Conservation (phyloP, 108 stramenopile genomes). For the Cyclotella kingstonii region DNA sequence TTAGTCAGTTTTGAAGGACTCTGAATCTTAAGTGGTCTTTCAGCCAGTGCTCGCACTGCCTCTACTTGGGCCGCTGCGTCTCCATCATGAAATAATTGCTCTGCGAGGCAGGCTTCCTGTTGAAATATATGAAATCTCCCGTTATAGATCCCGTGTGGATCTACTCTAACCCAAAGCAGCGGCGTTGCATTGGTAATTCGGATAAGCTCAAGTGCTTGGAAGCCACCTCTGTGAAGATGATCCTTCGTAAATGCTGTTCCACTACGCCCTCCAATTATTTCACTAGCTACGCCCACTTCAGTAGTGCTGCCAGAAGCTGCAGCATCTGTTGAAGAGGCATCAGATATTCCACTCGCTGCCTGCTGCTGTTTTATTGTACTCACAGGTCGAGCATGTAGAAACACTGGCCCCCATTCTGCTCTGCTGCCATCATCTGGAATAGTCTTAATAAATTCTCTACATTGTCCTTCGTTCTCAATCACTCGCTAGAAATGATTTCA, state of each 20-base stretch:
- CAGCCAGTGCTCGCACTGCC: conserved; percentile 74
- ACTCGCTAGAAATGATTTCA: conserved; percentile 42
- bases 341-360: conserved; percentile 49
- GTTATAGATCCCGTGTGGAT: conserved; percentile 77
- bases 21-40: conserved; percentile 81
- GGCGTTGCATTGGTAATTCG: conserved; percentile 84
- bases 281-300: conserved; percentile 33
- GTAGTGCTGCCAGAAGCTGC: conserved; percentile 5
- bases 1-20: conserved; percentile 65
- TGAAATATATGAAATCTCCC: conserved; percentile 75
- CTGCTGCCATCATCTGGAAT: conserved; percentile 75
- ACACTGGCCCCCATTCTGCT: conserved; percentile 78
- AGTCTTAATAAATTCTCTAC: conserved; percentile 60
- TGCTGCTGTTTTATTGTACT: conserved; percentile 73
- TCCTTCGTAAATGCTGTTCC: conserved; percentile 59
- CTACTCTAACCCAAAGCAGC: conserved; percentile 82
- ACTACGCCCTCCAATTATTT: conserved; percentile 2
- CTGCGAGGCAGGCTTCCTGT: conserved; percentile 84
- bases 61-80: conserved; percentile 82
- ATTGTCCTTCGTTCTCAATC: conserved; percentile 82
- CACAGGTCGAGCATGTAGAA: conserved; percentile 76
- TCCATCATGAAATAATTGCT: conserved; percentile 85
- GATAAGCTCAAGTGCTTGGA: conserved; percentile 84
- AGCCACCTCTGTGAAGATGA: conserved; percentile 71
- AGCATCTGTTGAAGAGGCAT: conserved; percentile 14